Evolutionary conservation across 768 basidiomycete genomes (phyloP).

Genomic region (Gymnopilus junonius): DNA sequence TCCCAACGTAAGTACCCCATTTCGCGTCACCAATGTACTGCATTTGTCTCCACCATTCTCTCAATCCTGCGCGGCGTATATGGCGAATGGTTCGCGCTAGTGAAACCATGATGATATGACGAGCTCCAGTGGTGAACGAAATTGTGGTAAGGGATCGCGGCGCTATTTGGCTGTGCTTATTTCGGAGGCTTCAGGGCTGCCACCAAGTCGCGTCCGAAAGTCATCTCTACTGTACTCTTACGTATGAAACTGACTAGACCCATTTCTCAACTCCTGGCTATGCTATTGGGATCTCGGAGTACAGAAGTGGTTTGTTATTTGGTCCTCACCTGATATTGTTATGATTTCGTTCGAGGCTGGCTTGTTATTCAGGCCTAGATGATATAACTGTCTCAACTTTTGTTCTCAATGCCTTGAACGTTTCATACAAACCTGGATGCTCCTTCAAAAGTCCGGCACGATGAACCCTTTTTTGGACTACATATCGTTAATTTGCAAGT

Average conservation of each 20-base stretch:
- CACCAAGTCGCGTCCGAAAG: too few species aligned
- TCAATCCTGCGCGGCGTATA: conserved; percentile 74
- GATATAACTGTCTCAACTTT: not conserved
- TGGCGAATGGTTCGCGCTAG: conserved; percentile 76
- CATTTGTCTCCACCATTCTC: conserved; percentile 90
- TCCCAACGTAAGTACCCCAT: conserved; percentile 74
- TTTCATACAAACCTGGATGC: too few species aligned
- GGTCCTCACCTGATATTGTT: not conserved
- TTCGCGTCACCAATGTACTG: conserved; percentile 97
- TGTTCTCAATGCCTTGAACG: not conserved
- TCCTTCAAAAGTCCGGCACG: not conserved
- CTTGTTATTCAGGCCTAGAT: not conserved
- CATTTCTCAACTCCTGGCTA: too few species aligned
- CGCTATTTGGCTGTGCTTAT: conserved; percentile 9
- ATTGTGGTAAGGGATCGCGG: not conserved
- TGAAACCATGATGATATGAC: conserved; percentile 59
- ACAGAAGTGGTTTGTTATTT: too few species aligned
- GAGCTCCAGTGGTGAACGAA: not conserved
- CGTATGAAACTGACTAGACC: too few species aligned
- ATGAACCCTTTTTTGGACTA: not conserved
- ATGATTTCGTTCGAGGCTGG: not conserved
- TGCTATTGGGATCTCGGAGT: too few species aligned
- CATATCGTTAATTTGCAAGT: not conserved
- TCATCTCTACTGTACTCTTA: not conserved
- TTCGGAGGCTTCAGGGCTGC: not conserved